Base-by-base conservation (phyloP, 495 filamentous ascomycete genomes). In the Cercophora newfieldiana region DNA sequence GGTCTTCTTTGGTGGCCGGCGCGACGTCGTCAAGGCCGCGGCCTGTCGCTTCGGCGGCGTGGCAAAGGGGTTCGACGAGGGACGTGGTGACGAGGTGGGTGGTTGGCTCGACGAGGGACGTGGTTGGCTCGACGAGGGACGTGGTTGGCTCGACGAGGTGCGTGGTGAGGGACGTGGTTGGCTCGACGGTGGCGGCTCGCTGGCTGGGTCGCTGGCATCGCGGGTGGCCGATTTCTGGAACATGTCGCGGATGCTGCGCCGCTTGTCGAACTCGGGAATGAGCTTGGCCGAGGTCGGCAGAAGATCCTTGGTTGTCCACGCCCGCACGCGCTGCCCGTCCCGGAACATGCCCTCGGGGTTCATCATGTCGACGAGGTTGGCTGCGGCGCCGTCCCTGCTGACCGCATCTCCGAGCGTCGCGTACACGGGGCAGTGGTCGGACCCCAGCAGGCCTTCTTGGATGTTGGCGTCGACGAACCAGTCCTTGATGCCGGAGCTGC, bases 391-490 rank as follows among this genome's bases (percentile, higher is more conserved):
- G 50, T 82, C 74, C 4, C 53, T 24, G 26, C 4, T 62, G 51
- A 55, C 61, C 16, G 50, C 28, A 21, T 55, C 61, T 14, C 12
- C 51, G 4, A 77, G 66, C 2, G 68, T 74, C 0, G 74, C 74
- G 49, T 71, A 98, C 3, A 99, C 94, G 0, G 95, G 95, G 69
- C 95, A 99, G 75, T 99, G 95, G 71, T 99, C 95, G 0, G 95
- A 99, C 12, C 95, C 95, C 84, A 97, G 87, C 8, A 99, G 80
- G 3, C 94, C 95, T 76, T 97, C 94, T 72, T 97, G 95, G 30
- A 98, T 98, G 69, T 97, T 92, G n/a, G 91, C 87, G 61, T 91
- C 90, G 28, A 75, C 79, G 72, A 97, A 91, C 94, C 94, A 98
- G 62, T 84, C 77, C 67, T 88, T 90, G 87, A 97, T 94, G 33